A percentile compares a stretch with the other conserved stretches of the same genome.
Conservation (phyloP, 306 rosid species). For the Vigna angularis region DNA sequence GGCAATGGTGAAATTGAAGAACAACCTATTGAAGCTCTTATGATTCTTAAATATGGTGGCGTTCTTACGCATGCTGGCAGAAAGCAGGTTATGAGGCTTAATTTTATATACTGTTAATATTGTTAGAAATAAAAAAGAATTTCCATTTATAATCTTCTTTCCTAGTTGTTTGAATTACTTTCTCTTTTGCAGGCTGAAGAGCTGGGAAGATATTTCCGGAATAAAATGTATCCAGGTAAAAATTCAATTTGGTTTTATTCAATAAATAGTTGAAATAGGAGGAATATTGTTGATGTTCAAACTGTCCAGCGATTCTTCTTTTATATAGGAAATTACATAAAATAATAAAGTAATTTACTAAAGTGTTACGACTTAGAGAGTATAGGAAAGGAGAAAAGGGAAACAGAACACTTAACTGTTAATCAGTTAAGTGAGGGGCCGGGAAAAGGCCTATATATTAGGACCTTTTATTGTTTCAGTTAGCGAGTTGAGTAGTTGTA, state of each 20-base stretch:
- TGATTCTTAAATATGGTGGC: constrained; percentile 98
- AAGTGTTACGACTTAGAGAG: too few species aligned
- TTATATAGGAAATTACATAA: not conserved
- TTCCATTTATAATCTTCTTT: constrained; percentile 32
- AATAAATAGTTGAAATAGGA: not conserved
- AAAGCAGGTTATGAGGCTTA: constrained; percentile 74
- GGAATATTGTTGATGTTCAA: not conserved
- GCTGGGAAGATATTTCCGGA: constrained; percentile 94
- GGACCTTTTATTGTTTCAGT: too few species aligned
- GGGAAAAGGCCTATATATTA: too few species aligned
- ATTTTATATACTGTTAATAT: constrained; percentile 24
- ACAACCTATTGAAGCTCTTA: constrained; percentile 93
- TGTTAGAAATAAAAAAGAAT: constrained; percentile 25
- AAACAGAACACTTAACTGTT: too few species aligned
- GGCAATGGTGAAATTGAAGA: constrained; percentile 85
- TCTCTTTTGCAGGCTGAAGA: constrained; percentile 88
- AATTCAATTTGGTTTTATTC: constrained; percentile 35
- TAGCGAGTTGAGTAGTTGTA: too few species aligned
- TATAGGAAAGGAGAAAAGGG: too few species aligned
- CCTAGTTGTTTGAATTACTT: constrained; percentile 21
- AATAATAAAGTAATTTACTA: not conserved
- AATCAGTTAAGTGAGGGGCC: too few species aligned
- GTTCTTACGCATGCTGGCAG: constrained; percentile 99
- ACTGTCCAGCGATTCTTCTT: not conserved
- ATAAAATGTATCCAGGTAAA: constrained; percentile 96